Evolutionary conservation across 1,284 basidiomycete genomes (phyloP).

Genomic region (Sutorius eximius): DNA sequence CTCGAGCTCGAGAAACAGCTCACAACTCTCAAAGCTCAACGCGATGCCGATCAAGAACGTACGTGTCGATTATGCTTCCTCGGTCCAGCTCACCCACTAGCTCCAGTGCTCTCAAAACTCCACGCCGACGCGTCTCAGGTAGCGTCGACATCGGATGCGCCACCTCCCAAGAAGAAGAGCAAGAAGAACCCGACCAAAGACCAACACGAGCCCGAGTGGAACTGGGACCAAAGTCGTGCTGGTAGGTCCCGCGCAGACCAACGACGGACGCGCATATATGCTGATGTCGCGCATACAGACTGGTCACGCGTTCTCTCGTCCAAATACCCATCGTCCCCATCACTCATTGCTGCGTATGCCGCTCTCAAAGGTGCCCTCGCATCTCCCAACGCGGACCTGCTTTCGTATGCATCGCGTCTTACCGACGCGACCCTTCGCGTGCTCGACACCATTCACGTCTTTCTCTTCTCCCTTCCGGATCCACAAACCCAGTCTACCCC

Average conservation of each 20-base stretch:
- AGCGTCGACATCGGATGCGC: constrained; percentile 13
- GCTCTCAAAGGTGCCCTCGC: constrained; percentile 23
- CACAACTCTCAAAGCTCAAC: constrained; percentile 18
- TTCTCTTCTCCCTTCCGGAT: constrained; percentile 22
- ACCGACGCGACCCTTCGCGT: constrained; percentile 23
- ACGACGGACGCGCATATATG: background rate
- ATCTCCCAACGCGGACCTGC: constrained; percentile 6
- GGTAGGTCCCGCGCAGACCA: constrained; percentile 5
- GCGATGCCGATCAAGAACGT: constrained; percentile 25
- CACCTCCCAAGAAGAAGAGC: constrained; percentile 30
- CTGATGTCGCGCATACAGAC: constrained; percentile 12
- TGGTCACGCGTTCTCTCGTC: constrained; percentile 24
- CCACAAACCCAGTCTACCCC: background rate
- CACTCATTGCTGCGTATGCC: constrained; percentile 24
- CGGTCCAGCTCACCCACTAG: background rate
- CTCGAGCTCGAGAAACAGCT: constrained; percentile 31
- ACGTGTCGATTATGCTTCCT: background rate
- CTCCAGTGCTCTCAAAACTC: constrained; percentile 19
- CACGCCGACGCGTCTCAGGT: constrained; percentile 10
- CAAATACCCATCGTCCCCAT: constrained; percentile 23
- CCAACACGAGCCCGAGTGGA: constrained; percentile 17
- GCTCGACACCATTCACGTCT: constrained; percentile 19
- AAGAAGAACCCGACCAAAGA: constrained; percentile 23
- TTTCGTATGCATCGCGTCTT: constrained; percentile 12
- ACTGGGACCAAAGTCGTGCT: constrained; percentile 25